phyloP scores from a whole-genome alignment of 192 early-diverging fungal species.

The Cladochytrium replicatum region DNA sequence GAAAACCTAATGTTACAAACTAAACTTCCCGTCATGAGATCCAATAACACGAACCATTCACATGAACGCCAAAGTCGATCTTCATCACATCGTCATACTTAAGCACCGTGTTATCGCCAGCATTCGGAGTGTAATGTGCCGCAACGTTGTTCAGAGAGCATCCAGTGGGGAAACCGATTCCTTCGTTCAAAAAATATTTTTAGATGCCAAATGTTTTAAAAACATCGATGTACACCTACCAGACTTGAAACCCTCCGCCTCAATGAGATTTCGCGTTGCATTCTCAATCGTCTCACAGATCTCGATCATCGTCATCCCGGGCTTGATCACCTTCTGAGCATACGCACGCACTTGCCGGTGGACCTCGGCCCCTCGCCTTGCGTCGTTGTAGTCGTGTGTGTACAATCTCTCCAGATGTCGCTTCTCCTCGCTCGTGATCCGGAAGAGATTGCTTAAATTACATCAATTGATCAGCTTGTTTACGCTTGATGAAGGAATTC shows the following conservation, averaged over 20 bases:
- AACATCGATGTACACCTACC: conserved; percentile 19
- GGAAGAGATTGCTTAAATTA: conserved; percentile 61
- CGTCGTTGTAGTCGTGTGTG: conserved; percentile 65
- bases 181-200: conserved; percentile 7
- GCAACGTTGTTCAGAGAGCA: conserved; percentile 89
- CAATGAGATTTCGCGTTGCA: conserved; percentile 75
- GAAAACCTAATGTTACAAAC: background rate
- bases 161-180: conserved; percentile 95
- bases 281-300: conserved; percentile 92
- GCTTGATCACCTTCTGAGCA: conserved; percentile 71
- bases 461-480: background rate
- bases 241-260: conserved; percentile 74
- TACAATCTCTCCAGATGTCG: conserved; percentile 64
- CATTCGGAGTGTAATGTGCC: conserved; percentile 95
- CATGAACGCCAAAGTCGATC: conserved; percentile 92
- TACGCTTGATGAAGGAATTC: background rate
- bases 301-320: conserved; percentile 91
- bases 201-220: background rate
- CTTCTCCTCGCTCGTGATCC: conserved; percentile 91
- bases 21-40: conserved; percentile 3
- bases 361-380: conserved; percentile 85
- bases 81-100: conserved; percentile 88
- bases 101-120: conserved; percentile 88
- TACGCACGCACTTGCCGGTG: conserved; percentile 83
- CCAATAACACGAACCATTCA: conserved; percentile 52